Percentiles rank a stretch among this genome's conserved stretches.
phyloP scores from a whole-genome alignment of 169 alveolate genomes.

The Cryptosporidium bovis region DNA sequence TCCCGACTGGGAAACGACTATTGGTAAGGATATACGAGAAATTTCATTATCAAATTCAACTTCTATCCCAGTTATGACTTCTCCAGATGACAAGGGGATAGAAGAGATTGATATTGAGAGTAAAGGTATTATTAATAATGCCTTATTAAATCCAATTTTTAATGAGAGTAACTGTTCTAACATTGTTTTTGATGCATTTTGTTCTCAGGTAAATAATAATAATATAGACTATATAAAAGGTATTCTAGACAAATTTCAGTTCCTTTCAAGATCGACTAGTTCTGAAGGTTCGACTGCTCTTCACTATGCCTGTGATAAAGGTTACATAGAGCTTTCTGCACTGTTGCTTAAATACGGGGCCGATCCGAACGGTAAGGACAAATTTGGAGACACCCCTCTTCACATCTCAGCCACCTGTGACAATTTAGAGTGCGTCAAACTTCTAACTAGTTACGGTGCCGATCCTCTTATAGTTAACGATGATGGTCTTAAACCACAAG shows the following conservation, averaged over 20 bases:
- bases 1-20: slow-evolving; percentile 53
- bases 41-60: slow-evolving; percentile 27
- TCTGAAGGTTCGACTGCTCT: slow-evolving; percentile 45
- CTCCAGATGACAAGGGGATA: background rate
- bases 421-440: slow-evolving; percentile 6
- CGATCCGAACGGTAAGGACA: slow-evolving; percentile 72
- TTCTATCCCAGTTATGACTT: slow-evolving; percentile 23
- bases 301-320: slow-evolving; percentile 53
- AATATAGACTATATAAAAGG: slow-evolving; percentile 11
- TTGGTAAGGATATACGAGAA: slow-evolving; percentile 35
- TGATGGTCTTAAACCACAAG: slow-evolving; percentile 36
- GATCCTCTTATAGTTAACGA: slow-evolving; percentile 19
- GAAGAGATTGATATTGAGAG: slow-evolving; percentile 31
- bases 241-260: slow-evolving; percentile 24
- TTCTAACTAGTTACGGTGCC: slow-evolving; percentile 37
- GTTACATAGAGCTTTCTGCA: slow-evolving; percentile 18
- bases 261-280: slow-evolving; percentile 40
- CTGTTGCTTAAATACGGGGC: slow-evolving; percentile 67
- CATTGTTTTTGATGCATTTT: slow-evolving; percentile 66
- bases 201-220: slow-evolving; percentile 69
- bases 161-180: slow-evolving; percentile 35
- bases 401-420: slow-evolving; percentile 65
- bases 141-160: slow-evolving; percentile 27
- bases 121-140: slow-evolving; percentile 19
- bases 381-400: slow-evolving; percentile 77